Conservation (phyloP, 495 filamentous ascomycete genomes). For the Sphaerosporella brunnea region DNA sequence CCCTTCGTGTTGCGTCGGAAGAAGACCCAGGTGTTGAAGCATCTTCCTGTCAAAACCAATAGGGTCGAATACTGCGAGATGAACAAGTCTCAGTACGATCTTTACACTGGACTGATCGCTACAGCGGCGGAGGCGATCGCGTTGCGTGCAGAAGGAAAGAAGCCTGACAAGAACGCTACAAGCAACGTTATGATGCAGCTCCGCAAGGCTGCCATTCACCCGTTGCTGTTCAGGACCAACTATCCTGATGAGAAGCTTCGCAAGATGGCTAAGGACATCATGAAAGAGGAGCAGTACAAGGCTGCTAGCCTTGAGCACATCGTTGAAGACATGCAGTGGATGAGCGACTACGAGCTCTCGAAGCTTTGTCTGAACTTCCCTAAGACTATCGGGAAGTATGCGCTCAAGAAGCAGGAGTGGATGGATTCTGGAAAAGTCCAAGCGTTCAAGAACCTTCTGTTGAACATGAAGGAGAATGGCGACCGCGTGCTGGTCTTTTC, state of each 20-base stretch:
- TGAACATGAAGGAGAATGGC: conserved; percentile 56
- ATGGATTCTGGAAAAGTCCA: conserved; percentile 84
- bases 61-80: conserved; percentile 64
- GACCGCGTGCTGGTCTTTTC: conserved; percentile 81
- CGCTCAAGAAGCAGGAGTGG: conserved; percentile 60
- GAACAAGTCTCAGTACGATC: conserved; percentile 45
- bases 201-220: conserved; percentile 83
- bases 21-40: conserved; percentile 82
- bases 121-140: conserved; percentile 38
- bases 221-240: conserved; percentile 63
- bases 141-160: conserved; percentile 40
- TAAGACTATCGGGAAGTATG: conserved; percentile 48
- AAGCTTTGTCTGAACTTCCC: conserved; percentile 55
- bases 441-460: conserved; percentile 54
- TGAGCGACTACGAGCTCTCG: conserved; percentile 72
- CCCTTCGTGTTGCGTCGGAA: conserved; percentile 86
- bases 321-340: conserved; percentile 49
- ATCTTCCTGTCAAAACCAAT: conserved; percentile 65
- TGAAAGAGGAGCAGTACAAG: conserved; percentile 45
- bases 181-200: conserved; percentile 77
- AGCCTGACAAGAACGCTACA: conserved; percentile 37
- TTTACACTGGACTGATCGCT: conserved; percentile 48
- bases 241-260: conserved; percentile 55
- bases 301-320: conserved; percentile 46
- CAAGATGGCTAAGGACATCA: conserved; percentile 59